These are phyloP conservation scores for Thalassiosira exigua DNA, from an alignment of 352 stramenopile genomes.

Conservation along the genomic window DNA sequence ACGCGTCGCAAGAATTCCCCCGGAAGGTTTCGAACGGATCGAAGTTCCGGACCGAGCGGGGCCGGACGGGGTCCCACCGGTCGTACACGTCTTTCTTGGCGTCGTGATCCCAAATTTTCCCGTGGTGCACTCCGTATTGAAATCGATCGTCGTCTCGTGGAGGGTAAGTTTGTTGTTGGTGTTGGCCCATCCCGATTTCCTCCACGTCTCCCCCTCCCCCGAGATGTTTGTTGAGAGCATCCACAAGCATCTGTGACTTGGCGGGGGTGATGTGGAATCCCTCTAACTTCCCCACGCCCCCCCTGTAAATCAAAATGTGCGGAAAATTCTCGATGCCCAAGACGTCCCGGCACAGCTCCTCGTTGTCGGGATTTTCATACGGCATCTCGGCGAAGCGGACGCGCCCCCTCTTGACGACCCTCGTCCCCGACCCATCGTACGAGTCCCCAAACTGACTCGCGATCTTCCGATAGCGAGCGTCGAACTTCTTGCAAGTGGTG, in stretches of 20 bases:
- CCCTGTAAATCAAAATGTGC: slow-evolving; percentile 39
- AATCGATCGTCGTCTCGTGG: no score
- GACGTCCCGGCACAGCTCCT: slow-evolving; percentile 29
- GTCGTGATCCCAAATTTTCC: slow-evolving; percentile 78
- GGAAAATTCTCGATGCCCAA: slow-evolving; percentile 23
- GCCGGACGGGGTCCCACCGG: slow-evolving; percentile 74
- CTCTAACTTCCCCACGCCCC: slow-evolving; percentile 18
- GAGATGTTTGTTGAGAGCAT: slow-evolving; percentile 14
- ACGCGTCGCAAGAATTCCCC: slow-evolving; percentile 77
- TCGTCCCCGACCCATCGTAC: neutral
- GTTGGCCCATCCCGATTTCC: no score
- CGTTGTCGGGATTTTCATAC: slow-evolving; percentile 23
- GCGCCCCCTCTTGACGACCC: neutral
- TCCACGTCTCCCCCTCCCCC: neutral
- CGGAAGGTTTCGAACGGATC: slow-evolving; percentile 86
- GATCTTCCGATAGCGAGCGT: slow-evolving; percentile 26
- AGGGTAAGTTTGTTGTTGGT: no score
- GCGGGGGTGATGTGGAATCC: slow-evolving; percentile 26
- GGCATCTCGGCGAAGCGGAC: slow-evolving; percentile 37
- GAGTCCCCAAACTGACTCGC: slow-evolving; percentile 16
- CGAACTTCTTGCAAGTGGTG: slow-evolving; percentile 36
- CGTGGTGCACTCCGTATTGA: slow-evolving; percentile 81
- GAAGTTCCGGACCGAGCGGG: slow-evolving; percentile 81
- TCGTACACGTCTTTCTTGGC: slow-evolving; percentile 83
- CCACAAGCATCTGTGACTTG: slow-evolving; percentile 32